Evolutionary conservation across 768 basidiomycete genomes (phyloP).

Genomic region (Rickenella mellea): DNA sequence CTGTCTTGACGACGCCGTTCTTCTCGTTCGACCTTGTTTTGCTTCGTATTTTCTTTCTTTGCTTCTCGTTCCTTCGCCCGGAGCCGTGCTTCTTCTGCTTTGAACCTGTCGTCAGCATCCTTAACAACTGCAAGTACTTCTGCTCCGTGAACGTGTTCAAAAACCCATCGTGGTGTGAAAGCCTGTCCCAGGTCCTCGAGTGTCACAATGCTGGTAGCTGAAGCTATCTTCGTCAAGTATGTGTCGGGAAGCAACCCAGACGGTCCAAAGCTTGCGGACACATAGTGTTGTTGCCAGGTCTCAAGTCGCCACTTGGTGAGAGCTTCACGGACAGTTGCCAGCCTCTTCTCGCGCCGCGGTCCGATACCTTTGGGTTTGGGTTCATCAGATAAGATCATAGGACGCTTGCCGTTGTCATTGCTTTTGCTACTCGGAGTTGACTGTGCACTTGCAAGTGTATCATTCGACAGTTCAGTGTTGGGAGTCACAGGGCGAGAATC

Average conservation of each 20-base stretch:
- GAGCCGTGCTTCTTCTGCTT: constrained; percentile 3
- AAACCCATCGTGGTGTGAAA: constrained; percentile 5
- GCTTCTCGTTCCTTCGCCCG: not conserved
- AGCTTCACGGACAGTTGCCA: not conserved
- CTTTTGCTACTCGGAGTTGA: constrained; percentile 7
- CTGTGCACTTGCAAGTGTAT: not conserved
- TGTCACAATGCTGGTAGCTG: constrained; percentile 7
- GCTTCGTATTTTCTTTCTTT: not conserved
- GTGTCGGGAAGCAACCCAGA: constrained; percentile 17
- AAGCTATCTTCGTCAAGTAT: constrained; percentile 16
- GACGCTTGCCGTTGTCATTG: constrained; percentile 16
- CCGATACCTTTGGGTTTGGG: constrained; percentile 1
- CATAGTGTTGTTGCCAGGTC: constrained; percentile 1
- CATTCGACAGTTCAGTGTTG: no score
- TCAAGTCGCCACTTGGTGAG: constrained; percentile 5
- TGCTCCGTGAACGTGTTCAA: constrained; percentile 11
- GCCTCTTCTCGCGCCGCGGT: constrained; percentile 5
- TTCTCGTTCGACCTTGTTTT: not conserved
- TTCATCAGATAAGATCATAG: no score
- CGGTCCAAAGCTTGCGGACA: constrained; percentile 1
- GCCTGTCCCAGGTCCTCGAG: constrained; percentile 9
- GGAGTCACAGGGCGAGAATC: no score
- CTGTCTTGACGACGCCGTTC: no score
- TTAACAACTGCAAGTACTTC: constrained; percentile 13
- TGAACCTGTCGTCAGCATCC: constrained; percentile 7